Evolutionary conservation across 805 yeast genomes (phyloP).

Genomic region (Torulaspora franciscae): DNA sequence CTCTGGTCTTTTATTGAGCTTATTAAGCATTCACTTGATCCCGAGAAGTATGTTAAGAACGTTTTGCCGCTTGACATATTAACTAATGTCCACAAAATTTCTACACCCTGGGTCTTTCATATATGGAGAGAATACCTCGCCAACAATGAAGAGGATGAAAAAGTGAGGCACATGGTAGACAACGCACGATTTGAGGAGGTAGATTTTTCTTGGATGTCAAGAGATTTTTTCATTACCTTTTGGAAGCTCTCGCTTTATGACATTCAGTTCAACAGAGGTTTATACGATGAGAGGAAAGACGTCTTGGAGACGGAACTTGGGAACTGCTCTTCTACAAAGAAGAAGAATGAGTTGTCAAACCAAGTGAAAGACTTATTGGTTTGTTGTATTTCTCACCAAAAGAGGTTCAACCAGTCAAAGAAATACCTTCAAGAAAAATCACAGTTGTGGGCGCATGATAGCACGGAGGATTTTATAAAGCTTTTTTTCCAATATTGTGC

Average conservation of each 20-base stretch:
- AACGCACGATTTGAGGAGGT: slow-evolving; percentile 17
- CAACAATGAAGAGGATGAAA: slow-evolving; percentile 17
- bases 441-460: slow-evolving; percentile 15
- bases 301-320: slow-evolving; percentile 15
- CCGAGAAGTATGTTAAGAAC: slow-evolving; percentile 31
- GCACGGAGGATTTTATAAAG: slow-evolving; percentile 23
- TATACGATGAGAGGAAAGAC: slow-evolving; percentile 46
- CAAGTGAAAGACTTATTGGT: slow-evolving; percentile 18
- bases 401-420: slow-evolving; percentile 13
- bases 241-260: slow-evolving; percentile 76
- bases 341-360: slow-evolving; percentile 15
- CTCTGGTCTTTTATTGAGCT: slow-evolving; percentile 60
- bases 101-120: slow-evolving; percentile 66
- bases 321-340: slow-evolving; percentile 15
- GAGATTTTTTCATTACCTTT: slow-evolving; percentile 52
- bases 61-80: slow-evolving; percentile 43
- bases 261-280: slow-evolving; percentile 46
- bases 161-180: slow-evolving; percentile 13
- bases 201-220: slow-evolving; percentile 32
- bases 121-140: slow-evolving; percentile 58
- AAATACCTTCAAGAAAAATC: slow-evolving; percentile 11
- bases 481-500: slow-evolving; percentile 58
- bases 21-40: slow-evolving; percentile 46
- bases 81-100: slow-evolving; percentile 41
- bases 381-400: slow-evolving; percentile 24